Conservation (phyloP, 192 early-diverging fungal species). For the Entomortierella chlamydospora region DNA sequence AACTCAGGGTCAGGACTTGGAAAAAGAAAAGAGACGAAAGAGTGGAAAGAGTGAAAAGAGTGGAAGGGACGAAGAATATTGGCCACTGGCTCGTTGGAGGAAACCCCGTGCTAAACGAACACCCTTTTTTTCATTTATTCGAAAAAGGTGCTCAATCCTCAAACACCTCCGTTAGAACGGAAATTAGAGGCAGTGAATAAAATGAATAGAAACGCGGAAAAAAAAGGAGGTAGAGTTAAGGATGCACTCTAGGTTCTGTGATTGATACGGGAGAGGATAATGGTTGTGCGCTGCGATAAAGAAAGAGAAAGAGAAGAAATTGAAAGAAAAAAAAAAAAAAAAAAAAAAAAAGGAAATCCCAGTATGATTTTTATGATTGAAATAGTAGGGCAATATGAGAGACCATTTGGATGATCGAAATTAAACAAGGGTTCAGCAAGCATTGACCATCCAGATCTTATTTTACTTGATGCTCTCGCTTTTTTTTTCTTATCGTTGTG, state of each 20-base stretch:
- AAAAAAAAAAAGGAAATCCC: too few species aligned
- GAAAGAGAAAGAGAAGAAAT: not conserved
- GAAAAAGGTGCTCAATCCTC: slow-evolving; percentile 7
- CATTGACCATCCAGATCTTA: too few species aligned
- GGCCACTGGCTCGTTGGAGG: not conserved
- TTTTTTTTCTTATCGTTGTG: too few species aligned
- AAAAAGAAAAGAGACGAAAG: slow-evolving; percentile 4
- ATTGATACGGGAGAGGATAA: too few species aligned
- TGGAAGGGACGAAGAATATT: too few species aligned
- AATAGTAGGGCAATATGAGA: too few species aligned
- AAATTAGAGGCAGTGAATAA: not conserved
- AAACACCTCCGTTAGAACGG: slow-evolving; percentile 11
- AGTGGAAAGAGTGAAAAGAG: not conserved
- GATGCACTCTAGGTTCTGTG: slow-evolving; percentile 10
- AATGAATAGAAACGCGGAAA: not conserved
- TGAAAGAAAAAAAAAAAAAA: too few species aligned
- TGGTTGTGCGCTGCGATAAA: not conserved
- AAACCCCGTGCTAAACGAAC: not conserved
- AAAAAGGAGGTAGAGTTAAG: slow-evolving; percentile 23
- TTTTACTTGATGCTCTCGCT: too few species aligned
- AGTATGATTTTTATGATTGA: too few species aligned
- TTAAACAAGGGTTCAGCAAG: too few species aligned
- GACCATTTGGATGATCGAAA: too few species aligned
- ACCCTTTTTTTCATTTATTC: not conserved
- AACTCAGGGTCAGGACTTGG: slow-evolving; percentile 4